These are phyloP conservation scores for Auricularia cornea DNA, from an alignment of 768 basidiomycete species.

Conservation along the genomic window DNA sequence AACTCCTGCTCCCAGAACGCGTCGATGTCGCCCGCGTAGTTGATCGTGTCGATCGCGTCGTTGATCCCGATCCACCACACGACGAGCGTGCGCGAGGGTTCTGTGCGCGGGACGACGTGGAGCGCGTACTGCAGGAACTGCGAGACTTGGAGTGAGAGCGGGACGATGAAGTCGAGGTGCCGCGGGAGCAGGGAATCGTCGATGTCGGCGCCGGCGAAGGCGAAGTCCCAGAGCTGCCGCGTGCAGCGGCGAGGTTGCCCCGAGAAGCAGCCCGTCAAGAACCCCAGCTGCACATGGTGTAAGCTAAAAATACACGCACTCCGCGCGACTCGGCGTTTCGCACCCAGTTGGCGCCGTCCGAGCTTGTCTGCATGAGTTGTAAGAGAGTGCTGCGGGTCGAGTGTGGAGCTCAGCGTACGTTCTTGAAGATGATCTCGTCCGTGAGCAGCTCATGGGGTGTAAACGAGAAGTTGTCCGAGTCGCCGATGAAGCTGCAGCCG, in stretches of 20 bases:
- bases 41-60: constrained; percentile 43
- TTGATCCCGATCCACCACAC: constrained; percentile 56
- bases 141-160: constrained; percentile 40
- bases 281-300: constrained; percentile 37
- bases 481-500: constrained; percentile 40
- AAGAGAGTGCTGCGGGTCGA: background rate
- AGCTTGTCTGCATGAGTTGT: constrained; percentile 38
- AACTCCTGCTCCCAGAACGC: constrained; percentile 45
- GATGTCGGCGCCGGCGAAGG: constrained; percentile 47
- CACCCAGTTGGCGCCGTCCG: constrained; percentile 48
- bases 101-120: constrained; percentile 36
- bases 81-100: constrained; percentile 33
- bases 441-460: constrained; percentile 33
- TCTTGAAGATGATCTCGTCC: constrained; percentile 38
- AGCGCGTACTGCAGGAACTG: constrained; percentile 41
- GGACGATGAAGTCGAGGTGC: constrained; percentile 40
- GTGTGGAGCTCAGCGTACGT: constrained; percentile 24
- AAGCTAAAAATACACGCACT: background rate
- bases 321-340: background rate
- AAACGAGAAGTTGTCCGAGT: constrained; percentile 34
- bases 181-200: constrained; percentile 43
- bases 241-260: constrained; percentile 36
- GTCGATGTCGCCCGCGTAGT: constrained; percentile 29
- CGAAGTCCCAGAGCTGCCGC: constrained; percentile 45
- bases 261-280: constrained; percentile 41